Evolutionary conservation across 2,329 filamentous ascomycete species (phyloP), one percentile per base, ranked within the genome.

Genomic region (Verticillium longisporum): DNA sequence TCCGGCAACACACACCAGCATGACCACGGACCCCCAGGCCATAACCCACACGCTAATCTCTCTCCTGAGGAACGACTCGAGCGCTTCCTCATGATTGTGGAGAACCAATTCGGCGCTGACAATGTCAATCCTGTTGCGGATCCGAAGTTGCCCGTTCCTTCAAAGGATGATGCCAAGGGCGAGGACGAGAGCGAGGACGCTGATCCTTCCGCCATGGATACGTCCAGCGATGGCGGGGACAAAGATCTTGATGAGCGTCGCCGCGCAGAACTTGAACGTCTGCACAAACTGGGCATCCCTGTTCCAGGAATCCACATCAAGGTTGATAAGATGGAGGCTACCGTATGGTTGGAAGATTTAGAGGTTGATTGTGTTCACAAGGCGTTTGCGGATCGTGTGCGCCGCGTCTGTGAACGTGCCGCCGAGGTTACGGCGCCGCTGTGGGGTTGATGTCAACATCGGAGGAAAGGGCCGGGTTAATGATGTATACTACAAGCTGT

Each of bases 71-170:
- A 96, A 67, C 89, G 91, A 50, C 86, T 98, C 50, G 85, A 89
- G 64, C 88, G 94, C 37, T 86, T 99, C 21, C 89, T 96, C 76
- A 91, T 97, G 86, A 97, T 99, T 79, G 88, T 99, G 14, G 95
- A 99, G 79, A 91, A 93, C 2, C 95, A 99, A 73, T 99, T 99
- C 71, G 95, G 95, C 64, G 81, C 86, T 36, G 88, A 95, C 65
- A 88, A 91, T 62, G 87, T 98, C 61, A 81, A 84, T 0, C 92
- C 94, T 4, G 90, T 98, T 66, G 83, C 88, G 45, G 78, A 75
- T 70, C 78, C 92, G 62, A 83, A 87, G 73, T 73, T 86, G 2
- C 65, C 76, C 6, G 68, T 77, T 34, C 67, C 68, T 4, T 65
- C 67, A 13, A 68, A 67, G 15, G 67, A 64, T 15, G 72, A 75